A percentile compares a stretch with the other conserved stretches of the same genome.
Conservation (phyloP, 805 yeast genomes). For the Candida vartiovaarae region DNA sequence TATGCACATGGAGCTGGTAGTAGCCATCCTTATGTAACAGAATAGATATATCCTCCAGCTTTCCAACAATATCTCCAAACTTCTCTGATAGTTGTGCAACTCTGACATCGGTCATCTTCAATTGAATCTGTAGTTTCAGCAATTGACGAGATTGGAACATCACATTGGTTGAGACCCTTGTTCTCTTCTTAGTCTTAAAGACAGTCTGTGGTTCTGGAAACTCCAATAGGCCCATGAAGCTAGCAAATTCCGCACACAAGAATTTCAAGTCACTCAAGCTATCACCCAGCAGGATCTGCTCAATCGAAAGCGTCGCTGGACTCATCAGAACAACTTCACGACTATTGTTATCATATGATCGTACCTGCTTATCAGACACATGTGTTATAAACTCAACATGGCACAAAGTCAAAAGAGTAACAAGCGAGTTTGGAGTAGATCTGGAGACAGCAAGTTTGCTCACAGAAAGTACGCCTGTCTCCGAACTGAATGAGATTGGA, state of each 20-base stretch:
- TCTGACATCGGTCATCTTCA: conserved; percentile 10
- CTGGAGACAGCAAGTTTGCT: conserved; percentile 25
- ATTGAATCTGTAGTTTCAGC: conserved; percentile 4
- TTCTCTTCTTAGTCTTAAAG: conserved; percentile 20
- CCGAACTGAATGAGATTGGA: conserved; percentile 39
- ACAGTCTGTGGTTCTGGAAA: conserved; percentile 14
- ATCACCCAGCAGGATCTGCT: conserved; percentile 24
- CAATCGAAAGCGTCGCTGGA: conserved; percentile 11
- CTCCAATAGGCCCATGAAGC: conserved; percentile 4
- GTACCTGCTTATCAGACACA: conserved; percentile 16
- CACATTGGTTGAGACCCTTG: conserved; percentile 17
- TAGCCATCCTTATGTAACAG: conserved; percentile 13
- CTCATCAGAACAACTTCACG: conserved; percentile 22
- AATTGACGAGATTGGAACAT: conserved; percentile 16
- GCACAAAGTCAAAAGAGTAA: conserved; percentile 11
- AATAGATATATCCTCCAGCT: conserved; percentile 9
- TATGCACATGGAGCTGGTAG: conserved; percentile 15
- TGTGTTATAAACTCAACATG: conserved; percentile 17
- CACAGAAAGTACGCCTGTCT: conserved; percentile 26
- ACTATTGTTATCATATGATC: conserved; percentile 24
- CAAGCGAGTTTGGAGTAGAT: conserved; percentile 12
- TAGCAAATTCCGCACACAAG: conserved; percentile 5
- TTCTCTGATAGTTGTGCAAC: conserved; percentile 18
- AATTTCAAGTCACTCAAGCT: conserved; percentile 24
- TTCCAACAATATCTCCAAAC: conserved; percentile 28